phyloP scores from a whole-genome alignment of 257 asterid species.

The Gentiana dahurica region DNA sequence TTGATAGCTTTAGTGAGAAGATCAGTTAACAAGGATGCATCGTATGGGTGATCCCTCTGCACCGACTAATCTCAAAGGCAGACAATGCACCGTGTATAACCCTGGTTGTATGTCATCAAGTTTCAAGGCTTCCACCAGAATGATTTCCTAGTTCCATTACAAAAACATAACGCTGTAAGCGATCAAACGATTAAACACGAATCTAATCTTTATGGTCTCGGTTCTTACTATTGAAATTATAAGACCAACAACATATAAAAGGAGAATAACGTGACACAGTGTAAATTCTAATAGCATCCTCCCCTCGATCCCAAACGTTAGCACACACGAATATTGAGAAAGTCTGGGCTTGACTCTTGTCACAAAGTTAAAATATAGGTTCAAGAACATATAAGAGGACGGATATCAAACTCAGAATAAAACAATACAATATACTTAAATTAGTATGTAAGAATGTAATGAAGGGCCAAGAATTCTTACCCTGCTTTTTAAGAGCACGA shows the following conservation, averaged over 20 bases:
- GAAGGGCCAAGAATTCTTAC: slow-evolving; percentile 22
- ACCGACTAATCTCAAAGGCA: slow-evolving; percentile 82
- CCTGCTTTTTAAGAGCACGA: slow-evolving; percentile 58
- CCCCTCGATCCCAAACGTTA: too few relatives aligned
- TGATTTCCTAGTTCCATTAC: slow-evolving; percentile 54
- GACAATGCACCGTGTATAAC: slow-evolving; percentile 65
- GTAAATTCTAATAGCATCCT: too few relatives aligned
- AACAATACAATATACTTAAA: neutral
- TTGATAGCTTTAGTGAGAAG: neutral
- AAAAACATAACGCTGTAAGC: neutral
- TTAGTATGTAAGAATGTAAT: slow-evolving; percentile 3
- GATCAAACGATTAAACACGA: neutral
- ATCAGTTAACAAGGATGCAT: slow-evolving; percentile 81
- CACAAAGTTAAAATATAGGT: neutral
- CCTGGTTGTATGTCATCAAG: slow-evolving; percentile 58
- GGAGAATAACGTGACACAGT: too few relatives aligned
- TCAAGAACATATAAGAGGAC: neutral
- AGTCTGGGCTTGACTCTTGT: too few relatives aligned
- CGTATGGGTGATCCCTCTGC: slow-evolving; percentile 97
- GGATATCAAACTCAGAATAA: neutral
- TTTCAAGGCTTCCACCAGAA: slow-evolving; percentile 95
- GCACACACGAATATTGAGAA: too few relatives aligned
- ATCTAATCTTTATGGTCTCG: neutral
- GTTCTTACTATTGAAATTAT: neutral
- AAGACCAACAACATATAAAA: neutral